Base-by-base conservation (phyloP, 805 yeast genomes). In the Metschnikowia colocasiae region DNA sequence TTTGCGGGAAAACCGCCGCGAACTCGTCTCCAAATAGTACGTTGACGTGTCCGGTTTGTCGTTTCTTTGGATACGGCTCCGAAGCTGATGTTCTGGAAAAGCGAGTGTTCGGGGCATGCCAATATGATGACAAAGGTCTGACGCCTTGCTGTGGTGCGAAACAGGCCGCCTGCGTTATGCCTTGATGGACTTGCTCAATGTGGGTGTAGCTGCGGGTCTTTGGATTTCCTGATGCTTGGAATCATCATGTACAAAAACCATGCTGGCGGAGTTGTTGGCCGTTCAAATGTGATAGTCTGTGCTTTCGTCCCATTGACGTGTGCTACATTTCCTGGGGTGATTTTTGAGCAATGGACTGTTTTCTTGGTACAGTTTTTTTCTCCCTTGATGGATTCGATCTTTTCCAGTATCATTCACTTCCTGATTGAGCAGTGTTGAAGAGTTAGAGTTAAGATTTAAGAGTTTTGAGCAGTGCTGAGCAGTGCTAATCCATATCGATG, bases 131-230 rank as follows among this genome's bases (percentile, higher is more conserved):
- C 67, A 79, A 45, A 69, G 80, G 55, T 79, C 87, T 43, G 86
- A 84, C 46, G 71, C 57, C 51, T 61, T 76, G 42, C 78, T 77
- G 13, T 69, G 72, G 1, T 59, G 79, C 39, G 66, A 62, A 12
- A 63, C 67, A 37, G 64, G 68, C 6, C 52, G 72, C 29, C 52
- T 47, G 13, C 61, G 57, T 3, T 63, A 59, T 15, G 65, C 61
- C 43, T 53, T 63, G 5, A 82, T 90, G 32, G 96, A 89, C 60
- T 86, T 95, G 26, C 69, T 90, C 59, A 90, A 90, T 60, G 97
- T 88, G 27, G 87, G 94, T 60, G 96, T 90, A 7, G 97, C 97
- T 1, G 78, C 91, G 1, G 94, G 91, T 1, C 59, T 90, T 25
- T 60, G 89, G 41, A 67, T 88, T 6, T 58, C 51, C 16, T 49